A percentile compares a stretch with the other conserved stretches of the same genome.
Conservation (phyloP, 2,329 filamentous ascomycete species). For the Neopestalotiopsis rosae region DNA sequence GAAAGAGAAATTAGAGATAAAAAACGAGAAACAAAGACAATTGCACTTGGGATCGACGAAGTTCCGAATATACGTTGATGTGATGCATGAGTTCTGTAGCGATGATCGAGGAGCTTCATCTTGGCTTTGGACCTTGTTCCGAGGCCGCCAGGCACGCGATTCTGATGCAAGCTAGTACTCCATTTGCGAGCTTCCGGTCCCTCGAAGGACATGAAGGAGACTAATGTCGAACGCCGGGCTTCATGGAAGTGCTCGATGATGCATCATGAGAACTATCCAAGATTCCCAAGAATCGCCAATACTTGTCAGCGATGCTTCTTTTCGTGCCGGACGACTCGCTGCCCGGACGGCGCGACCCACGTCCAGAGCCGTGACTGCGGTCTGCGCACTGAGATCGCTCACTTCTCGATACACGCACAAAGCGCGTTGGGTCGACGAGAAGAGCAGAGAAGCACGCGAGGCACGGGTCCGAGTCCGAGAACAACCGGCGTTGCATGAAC, state of each 20-base stretch:
- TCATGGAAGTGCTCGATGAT: background rate
- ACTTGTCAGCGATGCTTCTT: background rate
- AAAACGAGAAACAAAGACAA: background rate
- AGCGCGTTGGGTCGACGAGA: background rate
- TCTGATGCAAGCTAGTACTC: background rate
- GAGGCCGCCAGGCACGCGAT: background rate
- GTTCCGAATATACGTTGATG: background rate
- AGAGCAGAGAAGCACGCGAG: background rate
- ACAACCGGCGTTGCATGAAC: constrained; percentile 1
- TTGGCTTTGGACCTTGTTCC: background rate
- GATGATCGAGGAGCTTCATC: background rate
- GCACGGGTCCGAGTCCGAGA: background rate
- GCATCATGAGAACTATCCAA: background rate
- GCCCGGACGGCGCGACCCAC: background rate
- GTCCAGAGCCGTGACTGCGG: background rate
- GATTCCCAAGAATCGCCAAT: background rate
- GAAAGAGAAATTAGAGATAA: constrained; percentile 20
- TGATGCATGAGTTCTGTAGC: background rate
- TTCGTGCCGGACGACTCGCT: background rate
- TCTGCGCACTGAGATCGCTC: background rate
- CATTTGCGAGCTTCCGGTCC: background rate
- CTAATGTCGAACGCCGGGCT: background rate
- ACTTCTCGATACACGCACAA: background rate
- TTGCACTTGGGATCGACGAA: background rate
- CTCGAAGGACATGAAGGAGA: background rate